Conservation (phyloP, 768 basidiomycete species). For the Leccinellum albellum region DNA sequence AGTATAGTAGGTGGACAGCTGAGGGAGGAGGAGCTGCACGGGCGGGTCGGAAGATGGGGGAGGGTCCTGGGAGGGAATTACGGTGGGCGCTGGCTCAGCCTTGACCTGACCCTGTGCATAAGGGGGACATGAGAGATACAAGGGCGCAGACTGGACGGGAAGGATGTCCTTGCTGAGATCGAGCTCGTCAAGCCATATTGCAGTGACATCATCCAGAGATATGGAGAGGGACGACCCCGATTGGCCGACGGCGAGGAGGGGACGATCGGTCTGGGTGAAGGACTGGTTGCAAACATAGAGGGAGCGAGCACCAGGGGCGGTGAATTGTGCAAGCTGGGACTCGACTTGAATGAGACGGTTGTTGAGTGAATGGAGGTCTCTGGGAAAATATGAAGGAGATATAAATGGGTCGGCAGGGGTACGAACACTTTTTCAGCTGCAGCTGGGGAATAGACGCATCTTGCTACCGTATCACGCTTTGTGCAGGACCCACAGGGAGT, state of each 20-base stretch:
- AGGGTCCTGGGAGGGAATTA: constrained; percentile 23
- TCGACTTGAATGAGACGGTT: constrained; percentile 76
- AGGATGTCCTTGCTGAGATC: constrained; percentile 33
- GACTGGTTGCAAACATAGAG: constrained; percentile 18
- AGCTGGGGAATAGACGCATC: constrained; percentile 76
- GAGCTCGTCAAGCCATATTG: constrained; percentile 59
- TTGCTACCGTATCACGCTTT: constrained; percentile 69
- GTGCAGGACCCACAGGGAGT: constrained; percentile 74
- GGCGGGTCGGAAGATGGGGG: constrained; percentile 18
- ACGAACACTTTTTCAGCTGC: constrained; percentile 83
- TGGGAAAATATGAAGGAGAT: constrained; percentile 21
- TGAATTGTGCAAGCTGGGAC: constrained; percentile 49
- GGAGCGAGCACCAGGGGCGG: constrained; percentile 28
- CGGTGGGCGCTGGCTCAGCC: constrained; percentile 31
- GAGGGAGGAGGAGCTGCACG: constrained; percentile 21
- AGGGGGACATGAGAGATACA: constrained; percentile 12
- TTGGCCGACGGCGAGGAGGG: constrained; percentile 36
- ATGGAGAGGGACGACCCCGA: constrained; percentile 49
- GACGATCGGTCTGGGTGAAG: constrained; percentile 19
- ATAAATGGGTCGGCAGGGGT: neutral
- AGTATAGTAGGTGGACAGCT: constrained; percentile 15
- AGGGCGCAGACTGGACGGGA: constrained; percentile 15
- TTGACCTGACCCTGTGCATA: constrained; percentile 28
- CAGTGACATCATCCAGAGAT: constrained; percentile 52
- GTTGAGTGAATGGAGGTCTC: constrained; percentile 79